Evolutionary conservation across 1,139 yeast species (phyloP), one percentile per base, ranked within the genome.

Genomic region (Pichiaceae sp.): DNA sequence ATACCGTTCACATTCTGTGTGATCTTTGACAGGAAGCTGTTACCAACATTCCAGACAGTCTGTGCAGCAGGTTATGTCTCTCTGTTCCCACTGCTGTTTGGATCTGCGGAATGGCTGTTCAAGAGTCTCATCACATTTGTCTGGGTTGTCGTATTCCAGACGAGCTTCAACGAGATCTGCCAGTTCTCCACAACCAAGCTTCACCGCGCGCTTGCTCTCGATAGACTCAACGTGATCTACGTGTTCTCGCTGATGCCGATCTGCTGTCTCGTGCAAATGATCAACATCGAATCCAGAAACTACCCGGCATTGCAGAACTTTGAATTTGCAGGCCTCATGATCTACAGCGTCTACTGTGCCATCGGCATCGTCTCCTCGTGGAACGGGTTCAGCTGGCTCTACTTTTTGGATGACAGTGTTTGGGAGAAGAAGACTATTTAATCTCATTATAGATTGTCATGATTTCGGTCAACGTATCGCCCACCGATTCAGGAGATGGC

Each of bases 351-450:
- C 2, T 89, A 89, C 58, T 86, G 96, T 57, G 77, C 87, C 0
- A 47, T 85, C 24, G 99, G 98, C 5, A 76, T 91, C 2, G 67
- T 89, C 4, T 72, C 87, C 34, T 78, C 95, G 38, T 93, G 96
- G 95, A 74, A 82, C 43, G 93, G 94, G 2, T 74, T 91, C 46
- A 75, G 83, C 40, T 86, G 95, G 95, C 63, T 84, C 35, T 89
- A 85, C 55, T 83, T 87, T 56, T 77, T 85, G 38, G 84, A 80
- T 49, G 91, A 81, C 47, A 64, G 70, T 4, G 62, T 79, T 4
- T 78, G 86, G 86, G 46, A 42, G 4, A 33, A 40, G 12, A 50
- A 50, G 31, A 32, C 14, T 14, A 8, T 12, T 25, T 15, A 5
- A 25, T 25, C 28, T 25, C 8, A 8, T 14, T 5, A 8, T 25